These are phyloP conservation scores for Berberis thunbergii DNA, from an alignment of 164 flowering plant genomes.

Conservation along the genomic window DNA sequence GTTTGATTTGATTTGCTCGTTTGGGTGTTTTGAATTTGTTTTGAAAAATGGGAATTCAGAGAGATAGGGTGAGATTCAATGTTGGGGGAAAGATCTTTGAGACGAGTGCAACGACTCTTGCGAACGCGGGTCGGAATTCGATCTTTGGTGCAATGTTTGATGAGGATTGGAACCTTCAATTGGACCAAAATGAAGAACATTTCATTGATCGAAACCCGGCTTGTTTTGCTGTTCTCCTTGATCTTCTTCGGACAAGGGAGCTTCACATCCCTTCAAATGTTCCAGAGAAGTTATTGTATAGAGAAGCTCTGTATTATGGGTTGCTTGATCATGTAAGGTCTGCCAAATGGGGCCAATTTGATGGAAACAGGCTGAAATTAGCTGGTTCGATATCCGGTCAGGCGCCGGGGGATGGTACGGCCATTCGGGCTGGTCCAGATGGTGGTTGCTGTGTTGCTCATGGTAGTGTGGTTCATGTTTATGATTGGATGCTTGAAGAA, in stretches of 20 bases:
- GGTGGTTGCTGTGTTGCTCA: conserved; percentile 91
- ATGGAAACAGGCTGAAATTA: conserved; percentile 52
- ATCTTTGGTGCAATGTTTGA: conserved; percentile 72
- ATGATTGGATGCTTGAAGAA: conserved; percentile 79
- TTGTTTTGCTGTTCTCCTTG: conserved; percentile 73
- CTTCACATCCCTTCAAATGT: conserved; percentile 51
- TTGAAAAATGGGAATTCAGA: conserved; percentile 40
- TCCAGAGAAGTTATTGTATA: conserved; percentile 46
- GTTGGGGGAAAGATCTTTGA: conserved; percentile 77
- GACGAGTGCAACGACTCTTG: conserved; percentile 81
- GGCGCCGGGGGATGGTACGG: conserved; percentile 86
- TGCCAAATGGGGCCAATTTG: conserved; percentile 75
- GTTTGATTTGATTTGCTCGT: conserved; percentile 3
- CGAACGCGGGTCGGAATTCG: conserved; percentile 69
- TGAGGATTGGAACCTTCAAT: conserved; percentile 52
- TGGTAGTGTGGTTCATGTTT: conserved; percentile 78
- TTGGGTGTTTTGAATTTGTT: conserved; percentile 10
- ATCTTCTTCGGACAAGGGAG: conserved; percentile 73
- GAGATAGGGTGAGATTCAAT: conserved; percentile 58
- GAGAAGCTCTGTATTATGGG: conserved; percentile 76
- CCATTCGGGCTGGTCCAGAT: conserved; percentile 74
- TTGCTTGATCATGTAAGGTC: conserved; percentile 62
- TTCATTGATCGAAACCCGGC: conserved; percentile 82
- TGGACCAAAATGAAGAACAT: conserved; percentile 15
- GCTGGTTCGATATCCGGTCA: conserved; percentile 40